Percentiles rank a stretch among this genome's conserved stretches.
These are phyloP conservation scores for Triglochin maritima DNA, from an alignment of 106 monocot genomes.

Conservation along the genomic window DNA sequence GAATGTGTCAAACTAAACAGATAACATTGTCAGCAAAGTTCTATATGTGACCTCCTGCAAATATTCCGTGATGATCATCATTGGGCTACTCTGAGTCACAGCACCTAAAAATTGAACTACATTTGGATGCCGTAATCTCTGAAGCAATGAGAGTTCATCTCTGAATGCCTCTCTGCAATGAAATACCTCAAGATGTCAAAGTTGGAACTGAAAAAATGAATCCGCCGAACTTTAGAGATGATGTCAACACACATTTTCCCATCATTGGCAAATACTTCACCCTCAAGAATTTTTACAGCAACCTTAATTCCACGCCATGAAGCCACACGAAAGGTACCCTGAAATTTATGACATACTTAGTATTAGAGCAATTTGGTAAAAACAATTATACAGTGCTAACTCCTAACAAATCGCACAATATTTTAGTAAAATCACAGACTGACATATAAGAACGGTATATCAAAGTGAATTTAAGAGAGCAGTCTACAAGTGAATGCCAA, in stretches of 20 bases:
- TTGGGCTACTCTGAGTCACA: constrained; percentile 92
- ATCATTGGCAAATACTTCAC: constrained; percentile 60
- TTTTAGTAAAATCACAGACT: neutral
- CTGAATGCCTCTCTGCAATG: constrained; percentile 76
- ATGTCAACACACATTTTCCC: constrained; percentile 86
- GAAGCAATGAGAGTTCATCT: constrained; percentile 92
- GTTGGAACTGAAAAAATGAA: constrained; percentile 1
- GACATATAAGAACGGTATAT: neutral
- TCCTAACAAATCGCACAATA: neutral
- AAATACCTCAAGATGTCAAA: constrained; percentile 1
- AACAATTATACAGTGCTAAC: neutral
- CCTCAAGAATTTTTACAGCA: constrained; percentile 76
- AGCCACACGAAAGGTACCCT: constrained; percentile 86
- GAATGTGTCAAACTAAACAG: too few species aligned
- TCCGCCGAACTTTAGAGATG: neutral
- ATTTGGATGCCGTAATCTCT: constrained; percentile 87
- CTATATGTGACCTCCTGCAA: constrained; percentile 51
- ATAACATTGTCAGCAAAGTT: too few species aligned
- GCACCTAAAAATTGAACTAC: constrained; percentile 99
- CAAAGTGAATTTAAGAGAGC: too few species aligned
- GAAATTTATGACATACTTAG: constrained; percentile 1
- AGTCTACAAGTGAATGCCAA: too few species aligned
- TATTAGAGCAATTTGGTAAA: neutral
- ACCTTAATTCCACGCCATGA: constrained; percentile 91
- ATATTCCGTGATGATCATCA: constrained; percentile 99